These are phyloP conservation scores for Takashimella koratensis DNA, from an alignment of 1,284 basidiomycete species.

Conservation along the genomic window DNA sequence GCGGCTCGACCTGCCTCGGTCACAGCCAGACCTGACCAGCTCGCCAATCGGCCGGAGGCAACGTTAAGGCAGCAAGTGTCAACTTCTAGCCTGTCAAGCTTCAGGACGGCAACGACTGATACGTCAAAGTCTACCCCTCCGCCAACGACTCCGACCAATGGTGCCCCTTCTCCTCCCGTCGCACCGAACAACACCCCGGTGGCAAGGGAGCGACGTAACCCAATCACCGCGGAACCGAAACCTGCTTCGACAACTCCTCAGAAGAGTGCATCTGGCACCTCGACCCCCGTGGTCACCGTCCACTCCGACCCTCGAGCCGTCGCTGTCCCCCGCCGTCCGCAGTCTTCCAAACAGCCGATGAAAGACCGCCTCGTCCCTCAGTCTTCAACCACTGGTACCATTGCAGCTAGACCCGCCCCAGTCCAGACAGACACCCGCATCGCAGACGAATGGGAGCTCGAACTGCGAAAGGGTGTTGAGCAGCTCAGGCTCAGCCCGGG, in stretches of 20 bases:
- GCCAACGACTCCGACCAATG: not conserved
- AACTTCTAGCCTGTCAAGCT: not conserved
- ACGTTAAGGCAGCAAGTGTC: not conserved
- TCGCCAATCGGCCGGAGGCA: not conserved
- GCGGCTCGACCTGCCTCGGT: not conserved
- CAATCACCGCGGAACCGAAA: not conserved
- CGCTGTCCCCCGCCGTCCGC: not conserved
- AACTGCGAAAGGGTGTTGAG: conserved; percentile 9
- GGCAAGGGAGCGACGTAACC: too few relatives aligned
- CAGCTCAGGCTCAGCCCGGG: not conserved
- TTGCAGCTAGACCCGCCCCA: not conserved
- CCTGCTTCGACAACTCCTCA: too few relatives aligned
- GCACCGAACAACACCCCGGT: not conserved
- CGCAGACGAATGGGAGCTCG: conserved; percentile 19
- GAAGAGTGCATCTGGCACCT: too few relatives aligned
- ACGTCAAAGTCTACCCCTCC: not conserved
- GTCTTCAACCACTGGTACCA: not conserved
- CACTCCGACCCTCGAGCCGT: not conserved
- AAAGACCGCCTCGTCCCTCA: not conserved
- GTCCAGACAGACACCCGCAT: conserved; percentile 1
- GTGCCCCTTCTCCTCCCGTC: not conserved
- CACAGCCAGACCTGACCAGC: not conserved
- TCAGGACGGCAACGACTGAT: not conserved
- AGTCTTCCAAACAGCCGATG: not conserved
- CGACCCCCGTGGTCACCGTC: too few relatives aligned